phyloP scores from a whole-genome alignment of 768 basidiomycete genomes.

The Rhodotorula paludigena region DNA sequence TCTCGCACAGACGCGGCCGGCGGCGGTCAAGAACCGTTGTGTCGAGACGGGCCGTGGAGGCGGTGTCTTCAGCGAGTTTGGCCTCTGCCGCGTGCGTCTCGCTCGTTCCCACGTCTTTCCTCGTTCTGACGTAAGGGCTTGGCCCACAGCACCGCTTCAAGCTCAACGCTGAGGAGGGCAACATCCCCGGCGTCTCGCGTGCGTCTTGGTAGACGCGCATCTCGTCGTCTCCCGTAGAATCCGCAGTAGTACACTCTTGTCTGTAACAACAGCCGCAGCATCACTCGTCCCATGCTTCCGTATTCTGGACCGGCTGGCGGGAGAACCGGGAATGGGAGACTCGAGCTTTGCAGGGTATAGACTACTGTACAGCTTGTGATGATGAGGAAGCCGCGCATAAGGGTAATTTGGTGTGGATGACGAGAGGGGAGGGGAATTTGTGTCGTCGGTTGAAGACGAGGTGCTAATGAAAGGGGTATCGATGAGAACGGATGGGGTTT shows the following conservation, averaged over 20 bases:
- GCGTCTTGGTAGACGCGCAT: constrained; percentile 68
- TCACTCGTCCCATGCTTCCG: no score
- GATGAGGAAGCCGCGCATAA: no score
- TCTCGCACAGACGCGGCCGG: constrained; percentile 53
- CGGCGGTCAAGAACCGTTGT: constrained; percentile 84
- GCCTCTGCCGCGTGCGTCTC: constrained; percentile 68
- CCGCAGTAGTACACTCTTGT: background rate
- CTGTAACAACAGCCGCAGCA: background rate
- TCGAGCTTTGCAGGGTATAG: no score
- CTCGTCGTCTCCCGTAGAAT: no score
- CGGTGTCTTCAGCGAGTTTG: constrained; percentile 85
- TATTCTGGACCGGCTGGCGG: no score
- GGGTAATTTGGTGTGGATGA: no score
- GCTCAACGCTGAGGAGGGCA: constrained; percentile 70
- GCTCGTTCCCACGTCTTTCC: background rate
- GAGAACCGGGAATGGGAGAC: no score
- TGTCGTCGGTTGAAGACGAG: no score
- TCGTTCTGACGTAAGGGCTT: no score
- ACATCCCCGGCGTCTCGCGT: constrained; percentile 80
- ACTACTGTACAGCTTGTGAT: no score
- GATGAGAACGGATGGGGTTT: background rate
- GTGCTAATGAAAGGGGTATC: constrained; percentile 4
- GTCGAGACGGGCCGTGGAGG: constrained; percentile 75
- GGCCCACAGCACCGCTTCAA: constrained; percentile 76
- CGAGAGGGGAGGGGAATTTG: no score